These are phyloP conservation scores for Biancaea sappan DNA, from an alignment of 306 rosid genomes.

Conservation along the genomic window DNA sequence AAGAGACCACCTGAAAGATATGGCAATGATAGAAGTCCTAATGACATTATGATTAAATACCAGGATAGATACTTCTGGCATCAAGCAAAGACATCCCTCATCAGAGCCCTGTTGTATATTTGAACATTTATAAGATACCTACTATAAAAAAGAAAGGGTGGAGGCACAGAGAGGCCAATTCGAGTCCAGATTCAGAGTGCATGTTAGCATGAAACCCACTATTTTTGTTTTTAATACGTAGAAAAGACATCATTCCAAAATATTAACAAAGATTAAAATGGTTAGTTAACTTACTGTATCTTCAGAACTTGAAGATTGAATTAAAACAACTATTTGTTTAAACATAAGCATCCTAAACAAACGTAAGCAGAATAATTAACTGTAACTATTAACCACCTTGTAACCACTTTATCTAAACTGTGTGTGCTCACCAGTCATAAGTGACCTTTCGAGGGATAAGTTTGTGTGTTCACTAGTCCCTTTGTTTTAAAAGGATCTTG, in stretches of 20 bases:
- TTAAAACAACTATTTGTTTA: background rate
- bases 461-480: background rate
- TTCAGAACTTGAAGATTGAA: slow-evolving; percentile 7
- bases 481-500: background rate
- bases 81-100: background rate
- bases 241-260: slow-evolving; percentile 2
- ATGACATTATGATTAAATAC: background rate
- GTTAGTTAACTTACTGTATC: background rate
- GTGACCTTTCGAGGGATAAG: background rate
- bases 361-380: background rate
- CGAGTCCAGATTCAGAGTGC: background rate
- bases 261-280: background rate
- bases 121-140: background rate
- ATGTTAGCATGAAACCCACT: background rate
- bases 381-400: background rate
- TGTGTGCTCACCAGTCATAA: no score
- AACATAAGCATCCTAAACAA: slow-evolving; percentile 13
- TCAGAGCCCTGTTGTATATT: background rate
- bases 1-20: background rate
- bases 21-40: background rate
- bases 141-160: background rate
- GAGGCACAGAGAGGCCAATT: background rate
- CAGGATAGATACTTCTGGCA: background rate
- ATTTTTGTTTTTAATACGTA: background rate
- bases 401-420: slow-evolving; percentile 4